Base-by-base conservation (phyloP, 257 asterid genomes). In the Solanum sitiens region DNA sequence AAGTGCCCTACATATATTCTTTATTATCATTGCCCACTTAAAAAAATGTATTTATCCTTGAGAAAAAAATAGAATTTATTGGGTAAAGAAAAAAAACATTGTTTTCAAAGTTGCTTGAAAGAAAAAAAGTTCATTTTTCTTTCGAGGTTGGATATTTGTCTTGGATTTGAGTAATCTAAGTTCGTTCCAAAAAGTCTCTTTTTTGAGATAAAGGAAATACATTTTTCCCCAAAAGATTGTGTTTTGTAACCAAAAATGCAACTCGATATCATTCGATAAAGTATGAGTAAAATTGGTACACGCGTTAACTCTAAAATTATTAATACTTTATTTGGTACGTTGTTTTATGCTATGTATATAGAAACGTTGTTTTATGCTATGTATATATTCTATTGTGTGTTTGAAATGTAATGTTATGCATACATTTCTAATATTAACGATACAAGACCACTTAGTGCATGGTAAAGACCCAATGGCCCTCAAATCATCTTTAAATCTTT, bases 1-100 rank as follows among this genome's bases (percentile, higher is more conserved):
- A 86, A 86, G 53, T 88, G 72, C 80, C 89, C 85, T 74, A 88
- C 90, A 70, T 63, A n/a, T 63, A 63, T 63, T 63, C 71, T n/a
- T 63, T n/a, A 20, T 18, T 7, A 63, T 63, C 33, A n/a, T 4
- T 63, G 32, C 16, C 71, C 71, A 63, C 30, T 56, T 56, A 20
- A 56, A 50, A 6, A 56, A 18, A 20, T 20, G 65, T 56, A 20
- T 7, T 20, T 56, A 56, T 56, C 65, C 25, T 56, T n/a, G 65
- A 56, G n/a, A 1, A 0, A 2, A 7, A 56, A 20, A 56, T 18
- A 2, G 4, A 56, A 9, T 2, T 44, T 5, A 40, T 40, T 40
- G 8, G 9, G 10, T 39, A 39, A 39, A 40, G 0, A 8, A 6
- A 50, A 53, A 53, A 39, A 53, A 53, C 63, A 53, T 6, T 53